Evolutionary conservation across 768 basidiomycete species (phyloP).

Genomic region (Termitomyces sp.): DNA sequence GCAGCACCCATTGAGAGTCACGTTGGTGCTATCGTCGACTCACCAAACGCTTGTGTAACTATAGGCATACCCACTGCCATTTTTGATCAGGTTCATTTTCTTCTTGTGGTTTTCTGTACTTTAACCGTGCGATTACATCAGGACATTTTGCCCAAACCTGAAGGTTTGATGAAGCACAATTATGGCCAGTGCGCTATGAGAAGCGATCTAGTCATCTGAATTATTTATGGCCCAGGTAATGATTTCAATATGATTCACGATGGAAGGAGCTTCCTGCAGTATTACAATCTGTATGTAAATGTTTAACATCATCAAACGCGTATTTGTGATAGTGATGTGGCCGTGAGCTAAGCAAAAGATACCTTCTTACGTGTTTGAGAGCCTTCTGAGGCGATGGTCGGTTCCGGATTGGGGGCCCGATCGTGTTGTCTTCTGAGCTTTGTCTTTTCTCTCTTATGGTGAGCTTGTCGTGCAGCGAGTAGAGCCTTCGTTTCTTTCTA

Average conservation of each 20-base stretch:
- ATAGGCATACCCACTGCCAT: constrained; percentile 73
- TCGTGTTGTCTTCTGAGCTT: constrained; percentile 1
- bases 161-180: constrained; percentile 53
- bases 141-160: constrained; percentile 64
- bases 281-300: neutral
- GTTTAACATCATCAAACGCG: no score
- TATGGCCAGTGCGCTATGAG: constrained; percentile 65
- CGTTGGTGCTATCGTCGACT: constrained; percentile 66
- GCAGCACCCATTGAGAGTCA: constrained; percentile 64
- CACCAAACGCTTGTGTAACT: constrained; percentile 75
- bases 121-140: constrained; percentile 15
- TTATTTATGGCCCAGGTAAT: neutral
- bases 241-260: neutral
- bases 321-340: neutral
- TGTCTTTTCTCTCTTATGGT: constrained; percentile 4
- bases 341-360: constrained; percentile 6
- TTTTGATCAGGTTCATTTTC: constrained; percentile 54
- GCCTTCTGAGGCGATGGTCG: neutral
- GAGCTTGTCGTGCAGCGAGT: constrained; percentile 2
- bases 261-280: neutral
- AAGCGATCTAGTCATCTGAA: constrained; percentile 44
- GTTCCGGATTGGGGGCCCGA: neutral
- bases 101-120: neutral
- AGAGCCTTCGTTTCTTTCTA: constrained; percentile 11
- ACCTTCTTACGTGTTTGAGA: constrained; percentile 9